Base-by-base conservation (phyloP, 75 land plant genomes). In the Chamaecyparis obtusa region DNA sequence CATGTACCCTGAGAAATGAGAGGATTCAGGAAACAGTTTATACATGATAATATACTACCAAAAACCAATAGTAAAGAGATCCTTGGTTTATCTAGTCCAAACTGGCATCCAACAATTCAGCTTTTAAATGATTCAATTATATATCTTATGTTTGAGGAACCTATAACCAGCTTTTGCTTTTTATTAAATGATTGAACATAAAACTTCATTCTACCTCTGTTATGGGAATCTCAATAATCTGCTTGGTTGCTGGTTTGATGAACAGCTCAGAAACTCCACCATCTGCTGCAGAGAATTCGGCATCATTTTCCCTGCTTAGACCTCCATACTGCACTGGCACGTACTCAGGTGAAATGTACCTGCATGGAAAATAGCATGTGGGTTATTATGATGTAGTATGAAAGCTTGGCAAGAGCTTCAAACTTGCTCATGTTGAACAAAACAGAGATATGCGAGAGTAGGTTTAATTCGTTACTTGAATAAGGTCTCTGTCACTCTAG, bases 251-350 rank as follows among this genome's bases (percentile, higher is more conserved):
- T 14, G 95, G 92, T 48, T 91, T 94, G 1, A 94, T 57, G 14
- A 83, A 83, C 37, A 91, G 64, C 41, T 91, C 91, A 2, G 88
- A 87, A 48, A 91, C 93, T 30, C 86, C 83, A 19, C 90, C 88
- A 87, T 93, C 92, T 4, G 87, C 77, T 14, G 90, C 84, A 4
- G 87, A 90, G 82, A 95, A 95, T 13, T 92, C 91, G 1, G 86
- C 17, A 30, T 93, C 94, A 13, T 90, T 88, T 51, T 88, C 92
- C 76, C 91, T 89, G 57, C 91, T 88, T n/a, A 95, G 86, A 8
- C 96, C 95, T 84, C 95, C 95, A 69, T 93, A 95, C 85, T 90
- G 87, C 33, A 91, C 90, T 1, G 95, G 96, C 24, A 95, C 89
- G 49, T 92, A 89, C 72, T 95, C 95, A 7, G 94, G 93, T 15